Percentiles rank a stretch among this genome's conserved stretches.
Conservation (phyloP, 2,329 filamentous ascomycete species). For the Plenodomus biglobosus region DNA sequence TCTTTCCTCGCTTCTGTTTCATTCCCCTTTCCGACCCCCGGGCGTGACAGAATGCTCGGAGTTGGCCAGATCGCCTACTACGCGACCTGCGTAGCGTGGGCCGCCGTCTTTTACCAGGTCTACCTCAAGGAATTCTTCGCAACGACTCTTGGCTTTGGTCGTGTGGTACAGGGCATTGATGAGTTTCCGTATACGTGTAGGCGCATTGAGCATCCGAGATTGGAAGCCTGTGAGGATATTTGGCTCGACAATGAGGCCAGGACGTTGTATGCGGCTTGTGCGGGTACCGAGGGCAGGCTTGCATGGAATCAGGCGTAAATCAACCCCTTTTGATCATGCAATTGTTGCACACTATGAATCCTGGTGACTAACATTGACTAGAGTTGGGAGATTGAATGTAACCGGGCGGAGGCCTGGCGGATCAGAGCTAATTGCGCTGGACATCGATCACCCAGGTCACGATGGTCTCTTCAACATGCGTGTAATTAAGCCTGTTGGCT, state of each 20-base stretch:
- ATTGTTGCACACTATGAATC: neutral
- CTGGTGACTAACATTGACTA: conserved; percentile 5
- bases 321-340: neutral
- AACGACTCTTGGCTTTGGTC: conserved; percentile 27
- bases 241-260: conserved; percentile 33
- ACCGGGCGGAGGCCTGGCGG: conserved; percentile 26
- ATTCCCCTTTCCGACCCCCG: neutral
- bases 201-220: conserved; percentile 22
- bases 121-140: conserved; percentile 26
- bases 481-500: conserved; percentile 23
- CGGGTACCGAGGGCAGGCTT: conserved; percentile 21
- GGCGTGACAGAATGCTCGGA: conserved; percentile 11
- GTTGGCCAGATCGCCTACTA: conserved; percentile 14
- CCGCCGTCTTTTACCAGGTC: conserved; percentile 32
- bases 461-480: conserved; percentile 31
- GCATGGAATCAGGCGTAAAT: conserved; percentile 33
- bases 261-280: conserved; percentile 34
- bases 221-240: conserved; percentile 36
- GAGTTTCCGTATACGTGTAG: conserved; percentile 33
- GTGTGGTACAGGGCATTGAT: conserved; percentile 29
- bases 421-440: conserved; percentile 29
- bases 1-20: neutral
- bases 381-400: conserved; percentile 21
- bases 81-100: conserved; percentile 27
- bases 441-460: conserved; percentile 28